Evolutionary conservation across 192 early-diverging fungal species (phyloP), one percentile per base, ranked within the genome.

Genomic region (Pilaira anomala): DNA sequence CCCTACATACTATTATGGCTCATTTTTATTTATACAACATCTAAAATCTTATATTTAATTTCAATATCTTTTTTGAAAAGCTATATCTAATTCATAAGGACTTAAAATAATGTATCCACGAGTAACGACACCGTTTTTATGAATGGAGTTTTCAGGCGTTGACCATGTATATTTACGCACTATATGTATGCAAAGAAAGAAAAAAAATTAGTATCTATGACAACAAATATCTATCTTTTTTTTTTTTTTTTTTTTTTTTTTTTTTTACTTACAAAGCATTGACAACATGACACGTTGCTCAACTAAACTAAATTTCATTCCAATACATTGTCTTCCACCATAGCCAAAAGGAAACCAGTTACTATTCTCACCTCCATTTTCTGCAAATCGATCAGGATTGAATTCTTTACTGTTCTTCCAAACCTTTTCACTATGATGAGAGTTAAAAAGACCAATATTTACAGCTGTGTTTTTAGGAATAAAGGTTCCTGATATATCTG

Each of bases 241-340:
- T n/a, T n/a, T n/a, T n/a, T n/a, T n/a, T n/a, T 36, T 36, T 36
- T 5, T 9, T 9, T 36, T 36, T 5, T 9, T 36, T 36, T 36
- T 24, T 9, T 16, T 24, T 4, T 28, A 57, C 65, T 66, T 66
- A 66, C 65, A 16, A 50, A 57, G 80, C 63, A 83, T 80, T 6
- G 76, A 49, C 4, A 84, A 70, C 21, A 82, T 64, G 7, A 88
- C 74, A n/a, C 74, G 75, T 66, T 83, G 80, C 63, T 85, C 83
- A 18, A 75, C 51, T n/a, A 88, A 63, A 21, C 78, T 76, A 54
- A 88, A 88, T 50, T 81, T 79, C 81, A 82, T 80, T 14, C 84
- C 84, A 44, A 85, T 72, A 68, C 85, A 87, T 69, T 86, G 73
- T 26, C 80, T 75, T 26, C 57, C 52, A n/a, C 83, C 85, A 29